phyloP scores from a whole-genome alignment of 208 protist species.

The Crithidia acanthocephali region DNA sequence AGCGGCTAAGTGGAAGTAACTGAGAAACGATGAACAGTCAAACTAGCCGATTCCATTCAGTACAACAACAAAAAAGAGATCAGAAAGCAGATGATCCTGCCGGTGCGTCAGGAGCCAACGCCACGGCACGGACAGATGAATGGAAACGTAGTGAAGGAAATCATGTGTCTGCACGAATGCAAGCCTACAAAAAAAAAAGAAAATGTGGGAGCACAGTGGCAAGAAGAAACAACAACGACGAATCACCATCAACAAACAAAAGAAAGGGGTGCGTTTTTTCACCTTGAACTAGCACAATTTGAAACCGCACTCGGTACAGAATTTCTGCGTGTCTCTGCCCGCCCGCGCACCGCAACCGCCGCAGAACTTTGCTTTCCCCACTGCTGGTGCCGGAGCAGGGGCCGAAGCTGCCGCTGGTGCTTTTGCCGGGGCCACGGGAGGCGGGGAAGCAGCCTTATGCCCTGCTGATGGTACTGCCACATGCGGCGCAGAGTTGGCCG shows the following conservation, averaged over 20 bases:
- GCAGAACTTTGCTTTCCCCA: constrained; percentile 52
- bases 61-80: not conserved
- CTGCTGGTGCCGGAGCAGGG: not conserved
- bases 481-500: not conserved
- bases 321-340: constrained; percentile 33
- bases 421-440: not conserved
- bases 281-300: constrained; percentile 33
- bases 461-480: not conserved
- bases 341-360: constrained; percentile 66
- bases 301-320: constrained; percentile 70
- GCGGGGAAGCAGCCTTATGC: not conserved
- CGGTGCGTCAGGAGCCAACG: no score
- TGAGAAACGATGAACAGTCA: no score
- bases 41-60: no score
- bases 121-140: no score
- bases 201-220: not conserved
- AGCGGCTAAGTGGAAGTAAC: no score
- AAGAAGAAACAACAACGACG: not conserved
- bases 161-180: no score
- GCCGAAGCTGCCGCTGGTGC: not conserved
- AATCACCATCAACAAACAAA: not conserved
- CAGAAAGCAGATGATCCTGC: not conserved
- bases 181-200: constrained; percentile 15
- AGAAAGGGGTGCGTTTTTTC: no score
- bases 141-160: no score